A percentile compares a stretch with the other conserved stretches of the same genome.
phyloP scores from a whole-genome alignment of 805 yeast genomes.

The Candida piceae region DNA sequence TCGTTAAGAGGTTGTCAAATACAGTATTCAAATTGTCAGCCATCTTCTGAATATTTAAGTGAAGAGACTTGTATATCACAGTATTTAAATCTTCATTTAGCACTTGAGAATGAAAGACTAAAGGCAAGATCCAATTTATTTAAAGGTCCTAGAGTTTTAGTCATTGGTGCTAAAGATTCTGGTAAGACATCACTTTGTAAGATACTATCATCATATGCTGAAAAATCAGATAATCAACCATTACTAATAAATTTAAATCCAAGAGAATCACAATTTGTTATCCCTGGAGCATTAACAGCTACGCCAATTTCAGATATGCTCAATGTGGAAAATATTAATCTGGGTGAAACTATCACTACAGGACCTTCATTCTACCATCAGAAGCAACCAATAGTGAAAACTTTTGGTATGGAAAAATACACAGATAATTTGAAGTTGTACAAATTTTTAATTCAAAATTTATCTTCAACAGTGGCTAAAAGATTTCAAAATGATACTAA shows the following conservation, averaged over 20 bases:
- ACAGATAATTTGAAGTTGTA: slow-evolving; percentile 54
- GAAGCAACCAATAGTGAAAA: slow-evolving; percentile 85
- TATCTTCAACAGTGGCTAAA: slow-evolving; percentile 32
- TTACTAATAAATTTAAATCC: slow-evolving; percentile 79
- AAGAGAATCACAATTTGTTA: slow-evolving; percentile 38
- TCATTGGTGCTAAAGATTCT: slow-evolving; percentile 64
- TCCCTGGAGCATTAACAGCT: slow-evolving; percentile 84
- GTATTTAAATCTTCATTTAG: slow-evolving; percentile 68
- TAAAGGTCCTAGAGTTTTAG: slow-evolving; percentile 50
- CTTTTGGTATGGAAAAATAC: slow-evolving; percentile 64
- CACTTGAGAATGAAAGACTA: slow-evolving; percentile 53
- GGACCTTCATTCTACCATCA: slow-evolving; percentile 75
- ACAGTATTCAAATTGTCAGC: slow-evolving; percentile 41
- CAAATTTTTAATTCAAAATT: slow-evolving; percentile 41
- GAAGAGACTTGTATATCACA: slow-evolving; percentile 66
- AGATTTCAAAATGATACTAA: slow-evolving; percentile 47
- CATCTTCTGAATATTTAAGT: slow-evolving; percentile 55
- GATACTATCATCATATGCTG: slow-evolving; percentile 68
- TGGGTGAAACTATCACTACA: slow-evolving; percentile 75
- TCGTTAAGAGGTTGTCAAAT: slow-evolving; percentile 65
- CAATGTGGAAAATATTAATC: slow-evolving; percentile 63
- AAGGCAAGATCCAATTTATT: slow-evolving; percentile 12
- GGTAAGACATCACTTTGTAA: slow-evolving; percentile 81
- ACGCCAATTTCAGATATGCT: slow-evolving; percentile 76
- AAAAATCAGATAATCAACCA: slow-evolving; percentile 63